Evolutionary conservation across 1,284 basidiomycete genomes (phyloP).

Genomic region (Naganishia cerealis): DNA sequence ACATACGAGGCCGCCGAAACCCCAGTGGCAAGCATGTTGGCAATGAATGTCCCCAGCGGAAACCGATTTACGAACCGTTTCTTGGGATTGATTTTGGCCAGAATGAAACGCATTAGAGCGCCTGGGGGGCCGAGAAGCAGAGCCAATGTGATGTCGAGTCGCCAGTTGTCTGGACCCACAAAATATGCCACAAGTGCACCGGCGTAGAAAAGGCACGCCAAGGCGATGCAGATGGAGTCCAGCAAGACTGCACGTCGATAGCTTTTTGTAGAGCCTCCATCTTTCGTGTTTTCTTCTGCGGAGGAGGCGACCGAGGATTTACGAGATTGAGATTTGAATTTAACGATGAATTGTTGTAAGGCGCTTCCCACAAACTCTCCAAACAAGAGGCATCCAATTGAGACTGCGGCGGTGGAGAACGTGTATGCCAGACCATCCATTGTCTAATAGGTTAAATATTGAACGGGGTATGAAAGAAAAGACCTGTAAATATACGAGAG

Average conservation of each 20-base stretch:
- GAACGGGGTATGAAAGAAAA: conserved; percentile 2
- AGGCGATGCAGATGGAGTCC: conserved; percentile 45
- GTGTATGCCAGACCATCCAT: conserved; percentile 81
- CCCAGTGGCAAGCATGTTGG: conserved; percentile 79
- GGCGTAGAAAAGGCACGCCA: conserved; percentile 53
- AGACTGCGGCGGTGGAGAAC: conserved; percentile 73
- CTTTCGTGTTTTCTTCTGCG: conserved; percentile 17
- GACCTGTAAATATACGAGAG: background rate
- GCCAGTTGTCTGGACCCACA: conserved; percentile 66
- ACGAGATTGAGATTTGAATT: background rate
- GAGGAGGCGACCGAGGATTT: background rate
- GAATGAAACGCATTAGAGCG: conserved; percentile 75
- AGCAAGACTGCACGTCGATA: conserved; percentile 38
- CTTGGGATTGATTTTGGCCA: conserved; percentile 72
- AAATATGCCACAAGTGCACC: conserved; percentile 74
- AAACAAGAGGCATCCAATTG: conserved; percentile 56
- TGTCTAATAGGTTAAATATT: conserved; percentile 59
- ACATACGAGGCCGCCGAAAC: conserved; percentile 71
- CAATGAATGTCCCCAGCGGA: conserved; percentile 82
- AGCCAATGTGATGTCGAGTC: conserved; percentile 79
- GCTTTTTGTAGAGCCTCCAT: background rate
- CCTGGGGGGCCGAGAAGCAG: conserved; percentile 88
- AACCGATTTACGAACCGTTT: conserved; percentile 59
- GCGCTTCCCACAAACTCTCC: conserved; percentile 40
- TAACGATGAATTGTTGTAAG: conserved; percentile 51